Evolutionary conservation across 208 protist species (phyloP).

Genomic region (Lotmaria passim): DNA sequence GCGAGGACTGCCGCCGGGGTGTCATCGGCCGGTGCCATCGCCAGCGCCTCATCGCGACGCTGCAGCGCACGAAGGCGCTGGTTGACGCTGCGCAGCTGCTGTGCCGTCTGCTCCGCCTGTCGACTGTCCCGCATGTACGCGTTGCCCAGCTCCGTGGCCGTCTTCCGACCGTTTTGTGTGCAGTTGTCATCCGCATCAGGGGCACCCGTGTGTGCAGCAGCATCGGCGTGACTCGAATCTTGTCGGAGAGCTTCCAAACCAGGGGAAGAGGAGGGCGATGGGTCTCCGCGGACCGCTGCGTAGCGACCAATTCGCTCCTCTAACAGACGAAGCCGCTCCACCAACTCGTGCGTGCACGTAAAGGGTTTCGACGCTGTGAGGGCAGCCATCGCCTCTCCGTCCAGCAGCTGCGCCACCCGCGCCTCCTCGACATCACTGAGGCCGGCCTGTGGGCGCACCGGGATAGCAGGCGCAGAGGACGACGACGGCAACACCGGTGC

Average conservation of each 20-base stretch:
- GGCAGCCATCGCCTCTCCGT: slow-evolving; percentile 17
- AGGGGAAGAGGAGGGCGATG: neutral
- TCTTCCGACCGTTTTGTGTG: neutral
- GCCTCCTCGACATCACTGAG: slow-evolving; percentile 41
- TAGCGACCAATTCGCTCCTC: slow-evolving; percentile 13
- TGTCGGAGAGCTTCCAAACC: neutral
- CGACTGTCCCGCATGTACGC: slow-evolving; percentile 50
- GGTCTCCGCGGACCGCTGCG: slow-evolving; percentile 12
- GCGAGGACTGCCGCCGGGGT: slow-evolving; percentile 6
- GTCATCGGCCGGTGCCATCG: slow-evolving; percentile 23
- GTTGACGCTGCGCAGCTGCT: slow-evolving; percentile 48
- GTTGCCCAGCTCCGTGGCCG: slow-evolving; percentile 40
- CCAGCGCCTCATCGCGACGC: slow-evolving; percentile 15
- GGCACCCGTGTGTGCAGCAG: neutral
- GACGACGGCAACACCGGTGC: neutral
- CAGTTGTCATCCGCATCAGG: neutral
- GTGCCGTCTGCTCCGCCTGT: slow-evolving; percentile 7
- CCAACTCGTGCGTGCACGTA: slow-evolving; percentile 15
- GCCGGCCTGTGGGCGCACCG: slow-evolving; percentile 24
- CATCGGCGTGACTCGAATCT: neutral
- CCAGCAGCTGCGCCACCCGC: slow-evolving; percentile 52
- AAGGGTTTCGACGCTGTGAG: slow-evolving; percentile 39
- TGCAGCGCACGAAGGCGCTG: slow-evolving; percentile 31
- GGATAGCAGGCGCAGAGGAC: slow-evolving; percentile 5
- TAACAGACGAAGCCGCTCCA: slow-evolving; percentile 18